Evolutionary conservation across 306 rosid genomes (phyloP), one percentile per base, ranked within the genome.

Genomic region (Sindora glabra): DNA sequence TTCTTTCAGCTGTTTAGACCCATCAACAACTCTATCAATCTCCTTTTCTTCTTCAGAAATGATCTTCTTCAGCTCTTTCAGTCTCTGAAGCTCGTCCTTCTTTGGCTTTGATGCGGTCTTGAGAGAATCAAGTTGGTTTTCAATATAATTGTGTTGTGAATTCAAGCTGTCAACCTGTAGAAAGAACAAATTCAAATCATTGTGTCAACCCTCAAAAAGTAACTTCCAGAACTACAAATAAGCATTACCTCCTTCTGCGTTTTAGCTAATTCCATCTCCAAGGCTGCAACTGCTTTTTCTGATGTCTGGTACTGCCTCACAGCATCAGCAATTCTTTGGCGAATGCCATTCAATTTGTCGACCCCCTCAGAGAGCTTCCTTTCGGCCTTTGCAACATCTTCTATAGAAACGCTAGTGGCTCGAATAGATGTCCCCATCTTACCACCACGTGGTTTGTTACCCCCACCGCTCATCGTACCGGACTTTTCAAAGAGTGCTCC

Each of bases 401-500:
- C 95, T 48, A 48, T 69, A 0, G 98, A 92, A 56, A 92, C 98
- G 63, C 91, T 86, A 42, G 82, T 10, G 23, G 86, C 80, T 59
- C 96, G 84, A 80, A 92, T 65, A 52, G 95, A 88, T 40, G 96
- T 88, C 44, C 98, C 90, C 85, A 92, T 92, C 82, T 81, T 88
- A 56, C 98, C 98, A 74, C 98, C 95, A 39, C 89, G 89, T 9
- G 96, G 96, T 79, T 80, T 92, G 74, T 61, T 55, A 7, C 98
- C 98, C 32, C 98, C 98, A 37, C 96, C 96, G 77, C 90, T 88
- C 94, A 88, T 92, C 42, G 96, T 88, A 65, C 98, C 98, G 60
- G 96, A 81, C 63, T 66, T 80, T 78, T 92, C 96, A 51, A 92
- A 81, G 48, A 92, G 83, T 22, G 90, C 90, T 55, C 98, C 98